phyloP scores from a whole-genome alignment of 2,329 filamentous ascomycete genomes.

The Verticillium dahliae region DNA sequence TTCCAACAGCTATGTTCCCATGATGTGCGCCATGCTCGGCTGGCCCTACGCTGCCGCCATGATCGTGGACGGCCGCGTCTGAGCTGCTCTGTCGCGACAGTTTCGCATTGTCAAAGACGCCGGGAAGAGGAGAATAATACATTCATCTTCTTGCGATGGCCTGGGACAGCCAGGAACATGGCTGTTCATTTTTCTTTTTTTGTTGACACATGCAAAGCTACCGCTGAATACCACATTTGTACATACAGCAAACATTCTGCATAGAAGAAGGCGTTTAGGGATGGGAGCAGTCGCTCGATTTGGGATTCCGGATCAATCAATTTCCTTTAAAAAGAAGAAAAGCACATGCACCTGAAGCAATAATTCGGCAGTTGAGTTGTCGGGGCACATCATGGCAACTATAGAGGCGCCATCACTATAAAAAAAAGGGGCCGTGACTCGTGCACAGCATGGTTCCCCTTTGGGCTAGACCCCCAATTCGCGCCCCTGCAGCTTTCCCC shows the following conservation, averaged over 20 bases:
- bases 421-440: neutral
- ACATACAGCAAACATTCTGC: constrained; percentile 7
- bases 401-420: neutral
- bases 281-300: constrained; percentile 4
- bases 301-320: neutral
- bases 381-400: neutral
- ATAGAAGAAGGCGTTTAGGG: constrained; percentile 5
- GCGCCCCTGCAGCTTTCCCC: constrained; percentile 14
- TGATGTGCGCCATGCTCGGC: constrained; percentile 6
- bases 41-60: constrained; percentile 9
- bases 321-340: constrained; percentile 3
- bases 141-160: too few species aligned
- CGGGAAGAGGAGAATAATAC: neutral
- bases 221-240: constrained; percentile 2
- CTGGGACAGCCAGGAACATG: neutral
- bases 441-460: neutral
- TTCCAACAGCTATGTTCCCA: constrained; percentile 1
- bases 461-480: neutral
- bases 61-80: constrained; percentile 7
- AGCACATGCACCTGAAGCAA: too few species aligned
- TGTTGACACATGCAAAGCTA: neutral
- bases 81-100: neutral
- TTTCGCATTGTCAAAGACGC: too few species aligned
- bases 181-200: neutral
- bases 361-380: too few species aligned